phyloP scores from a whole-genome alignment of 2,329 filamentous ascomycete genomes.

The Fusarium sp. region DNA sequence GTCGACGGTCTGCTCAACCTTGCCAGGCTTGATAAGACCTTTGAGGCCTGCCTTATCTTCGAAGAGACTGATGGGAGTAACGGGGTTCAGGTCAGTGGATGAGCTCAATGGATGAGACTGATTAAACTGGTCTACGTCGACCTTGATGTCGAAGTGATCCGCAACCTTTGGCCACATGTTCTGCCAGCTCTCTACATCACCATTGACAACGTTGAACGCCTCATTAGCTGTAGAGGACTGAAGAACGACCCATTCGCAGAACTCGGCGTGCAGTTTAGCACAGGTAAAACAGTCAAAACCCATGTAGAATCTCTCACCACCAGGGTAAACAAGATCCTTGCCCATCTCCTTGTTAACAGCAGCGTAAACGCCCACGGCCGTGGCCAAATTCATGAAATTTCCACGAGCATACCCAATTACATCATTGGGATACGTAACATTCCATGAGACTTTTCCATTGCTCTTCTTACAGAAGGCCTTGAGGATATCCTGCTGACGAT shows the following conservation, averaged over 20 bases:
- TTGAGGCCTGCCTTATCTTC: constrained; percentile 1
- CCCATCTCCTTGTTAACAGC: constrained; percentile 7
- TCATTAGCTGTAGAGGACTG: neutral
- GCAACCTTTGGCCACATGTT: constrained; percentile 6
- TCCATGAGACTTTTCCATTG: neutral
- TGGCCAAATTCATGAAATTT: constrained; percentile 25
- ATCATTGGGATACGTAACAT: constrained; percentile 21
- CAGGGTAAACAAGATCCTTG: neutral
- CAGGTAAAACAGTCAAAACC: constrained; percentile 5
- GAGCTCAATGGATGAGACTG: neutral
- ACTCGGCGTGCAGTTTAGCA: neutral
- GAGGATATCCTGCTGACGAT: constrained; percentile 12
- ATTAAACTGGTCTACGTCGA: neutral
- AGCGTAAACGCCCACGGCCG: constrained; percentile 5
- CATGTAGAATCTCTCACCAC: neutral
- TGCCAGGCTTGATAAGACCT: neutral
- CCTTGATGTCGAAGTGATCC: neutral
- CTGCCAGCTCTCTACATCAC: constrained; percentile 15
- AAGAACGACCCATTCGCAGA: constrained; percentile 11
- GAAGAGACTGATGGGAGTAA: neutral
- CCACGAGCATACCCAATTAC: constrained; percentile 21
- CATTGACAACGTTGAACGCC: constrained; percentile 12
- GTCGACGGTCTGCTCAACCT: neutral
- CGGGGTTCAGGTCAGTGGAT: neutral
- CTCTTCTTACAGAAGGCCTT: neutral